These are phyloP conservation scores for Calycina herbarum DNA, from an alignment of 2,329 filamentous ascomycete genomes.

Conservation along the genomic window DNA sequence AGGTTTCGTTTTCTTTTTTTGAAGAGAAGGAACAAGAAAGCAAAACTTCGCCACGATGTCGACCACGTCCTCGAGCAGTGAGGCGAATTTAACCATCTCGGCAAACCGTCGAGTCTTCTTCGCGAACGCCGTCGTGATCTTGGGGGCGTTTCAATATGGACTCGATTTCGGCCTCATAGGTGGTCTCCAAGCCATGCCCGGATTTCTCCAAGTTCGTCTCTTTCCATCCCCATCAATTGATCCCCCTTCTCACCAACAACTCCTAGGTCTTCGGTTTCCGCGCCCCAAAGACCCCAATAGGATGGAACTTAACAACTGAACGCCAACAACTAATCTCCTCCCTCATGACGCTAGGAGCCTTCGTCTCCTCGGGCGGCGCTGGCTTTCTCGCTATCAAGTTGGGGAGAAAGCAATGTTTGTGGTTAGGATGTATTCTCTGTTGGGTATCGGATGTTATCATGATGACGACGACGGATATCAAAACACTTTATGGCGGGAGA, in stretches of 20 bases:
- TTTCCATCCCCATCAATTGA: not conserved
- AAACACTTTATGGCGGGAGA: constrained; percentile 54
- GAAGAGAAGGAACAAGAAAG: too few species aligned
- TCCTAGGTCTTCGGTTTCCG: constrained; percentile 47
- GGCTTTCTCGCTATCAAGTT: constrained; percentile 45
- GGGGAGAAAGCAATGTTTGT: constrained; percentile 48
- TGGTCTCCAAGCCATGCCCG: constrained; percentile 24
- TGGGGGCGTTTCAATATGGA: constrained; percentile 28
- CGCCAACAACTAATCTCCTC: constrained; percentile 53
- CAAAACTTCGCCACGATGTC: not conserved
- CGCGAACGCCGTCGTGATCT: constrained; percentile 37
- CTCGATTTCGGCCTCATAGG: constrained; percentile 20
- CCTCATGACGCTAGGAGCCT: constrained; percentile 50
- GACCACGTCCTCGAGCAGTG: not conserved
- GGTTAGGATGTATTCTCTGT: constrained; percentile 49
- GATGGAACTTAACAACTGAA: constrained; percentile 41
- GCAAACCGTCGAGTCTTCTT: constrained; percentile 16
- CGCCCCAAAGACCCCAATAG: constrained; percentile 19
- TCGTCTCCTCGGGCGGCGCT: constrained; percentile 47
- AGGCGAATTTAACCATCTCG: constrained; percentile 12
- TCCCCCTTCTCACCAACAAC: not conserved
- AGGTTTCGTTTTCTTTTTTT: too few species aligned
- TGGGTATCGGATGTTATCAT: constrained; percentile 54
- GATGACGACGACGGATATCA: constrained; percentile 56
- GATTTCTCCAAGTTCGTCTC: constrained; percentile 16